Evolutionary conservation across 2,329 filamentous ascomycete genomes (phyloP), one percentile per base, ranked within the genome.

Genomic region (Acephala macrosclerotiorum): DNA sequence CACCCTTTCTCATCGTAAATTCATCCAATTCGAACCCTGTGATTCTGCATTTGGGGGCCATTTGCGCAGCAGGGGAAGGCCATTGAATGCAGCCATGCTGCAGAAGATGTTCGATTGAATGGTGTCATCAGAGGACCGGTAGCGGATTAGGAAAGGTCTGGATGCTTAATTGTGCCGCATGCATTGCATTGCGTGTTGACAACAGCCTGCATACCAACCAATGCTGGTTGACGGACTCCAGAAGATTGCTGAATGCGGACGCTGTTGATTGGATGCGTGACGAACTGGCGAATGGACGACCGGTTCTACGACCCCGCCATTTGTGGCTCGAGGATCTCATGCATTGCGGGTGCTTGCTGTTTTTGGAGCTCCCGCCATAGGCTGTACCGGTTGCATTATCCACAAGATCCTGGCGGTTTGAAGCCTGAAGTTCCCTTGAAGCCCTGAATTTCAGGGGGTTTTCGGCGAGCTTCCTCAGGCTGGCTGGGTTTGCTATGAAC

Each of bases 81-180:
- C 49, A 53, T 18, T n/a, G 49, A 33, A 11, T 18, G 49, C 22
- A 3, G 49, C 49, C 26, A 25, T n/a, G 49, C 49, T 49, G 45
- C 45, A 47, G 12, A 26, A 20, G 22, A 42, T 42, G 38, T 42
- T n/a, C 45, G 45, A 49, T 22, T 49, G 45, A 26, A 25, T 29
- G 49, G 25, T 18, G 25, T 33, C 26, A 53, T 53, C 25, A 20
- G 11, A 7, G 14, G 49, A 53, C 49, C 49, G 49, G 49, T 53
- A 29, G 18, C 49, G 14, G 25, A 53, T 16, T 26, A 53, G 49
- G 49, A 29, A 53, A 53, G 25, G 49, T 33, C 25, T 7, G 25
- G 1, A 53, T 53, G 49, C 49, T 53, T 53, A 53, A 29, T 29
- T 53, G 49, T 53, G 49, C 49, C 49, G 49, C 49, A 53, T 53